Conservation (phyloP, 1,284 basidiomycete genomes). For the Spongiforma sp. region DNA sequence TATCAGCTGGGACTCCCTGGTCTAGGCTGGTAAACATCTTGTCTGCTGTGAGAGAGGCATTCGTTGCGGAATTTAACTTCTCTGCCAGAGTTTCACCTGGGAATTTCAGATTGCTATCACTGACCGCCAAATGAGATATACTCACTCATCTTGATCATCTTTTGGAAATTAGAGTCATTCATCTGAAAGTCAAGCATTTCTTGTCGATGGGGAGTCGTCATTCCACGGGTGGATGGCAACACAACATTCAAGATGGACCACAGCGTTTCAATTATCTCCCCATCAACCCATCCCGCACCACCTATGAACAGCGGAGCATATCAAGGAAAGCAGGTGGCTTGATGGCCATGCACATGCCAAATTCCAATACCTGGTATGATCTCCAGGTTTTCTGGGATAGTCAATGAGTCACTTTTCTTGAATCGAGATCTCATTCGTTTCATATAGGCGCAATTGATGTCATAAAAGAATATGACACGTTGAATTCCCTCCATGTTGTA, state of each 20-base stretch:
- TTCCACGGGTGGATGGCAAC: not conserved
- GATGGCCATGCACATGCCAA: conserved; percentile 17
- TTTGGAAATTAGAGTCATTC: not conserved
- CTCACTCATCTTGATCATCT: not conserved
- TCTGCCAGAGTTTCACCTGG: not conserved
- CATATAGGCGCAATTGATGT: conserved; percentile 17
- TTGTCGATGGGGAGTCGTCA: not conserved
- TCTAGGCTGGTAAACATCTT: not conserved
- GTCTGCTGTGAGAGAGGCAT: not conserved
- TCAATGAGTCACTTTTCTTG: not conserved
- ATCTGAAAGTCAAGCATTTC: not conserved
- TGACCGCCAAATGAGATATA: not conserved
- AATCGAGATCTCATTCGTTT: not conserved
- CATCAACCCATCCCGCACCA: not conserved
- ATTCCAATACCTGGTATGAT: conserved; percentile 10
- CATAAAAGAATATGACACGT: conserved; percentile 2
- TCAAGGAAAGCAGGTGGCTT: conserved; percentile 3
- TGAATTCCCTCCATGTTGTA: not conserved
- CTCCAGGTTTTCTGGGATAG: not conserved
- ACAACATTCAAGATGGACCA: not conserved
- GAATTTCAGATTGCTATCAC: not conserved
- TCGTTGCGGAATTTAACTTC: not conserved
- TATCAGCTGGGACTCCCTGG: not conserved
- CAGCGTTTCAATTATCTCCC: not conserved
- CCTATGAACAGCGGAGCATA: not conserved